A percentile compares a stretch with the other conserved stretches of the same genome.
phyloP scores from a whole-genome alignment of 768 basidiomycete species.

The Lactarius hatsudake region DNA sequence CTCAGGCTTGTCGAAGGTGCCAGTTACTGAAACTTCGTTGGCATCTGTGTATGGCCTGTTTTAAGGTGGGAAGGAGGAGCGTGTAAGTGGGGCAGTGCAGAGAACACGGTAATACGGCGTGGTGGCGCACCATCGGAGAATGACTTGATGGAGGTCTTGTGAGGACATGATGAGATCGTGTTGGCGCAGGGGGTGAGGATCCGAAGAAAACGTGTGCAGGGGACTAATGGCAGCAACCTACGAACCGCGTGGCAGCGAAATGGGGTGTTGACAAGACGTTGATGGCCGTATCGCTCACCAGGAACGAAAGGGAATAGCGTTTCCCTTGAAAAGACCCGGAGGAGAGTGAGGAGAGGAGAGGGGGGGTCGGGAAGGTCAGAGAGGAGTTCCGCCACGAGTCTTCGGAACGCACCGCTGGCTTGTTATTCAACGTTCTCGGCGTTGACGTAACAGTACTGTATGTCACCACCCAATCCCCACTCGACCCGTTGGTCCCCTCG shows the following conservation, averaged over 20 bases:
- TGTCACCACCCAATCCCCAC: not conserved
- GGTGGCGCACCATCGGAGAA: constrained; percentile 22
- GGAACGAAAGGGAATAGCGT: not conserved
- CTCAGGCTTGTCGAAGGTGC: constrained; percentile 26
- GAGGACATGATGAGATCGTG: constrained; percentile 18
- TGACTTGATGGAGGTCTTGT: constrained; percentile 23
- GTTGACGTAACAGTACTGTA: constrained; percentile 20
- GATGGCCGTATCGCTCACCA: constrained; percentile 5
- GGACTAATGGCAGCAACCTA: not conserved
- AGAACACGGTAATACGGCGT: constrained; percentile 18
- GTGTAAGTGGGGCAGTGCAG: not conserved
- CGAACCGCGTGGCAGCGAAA: constrained; percentile 7
- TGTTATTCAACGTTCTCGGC: not conserved
- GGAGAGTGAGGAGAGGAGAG: not conserved
- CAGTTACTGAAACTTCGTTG: constrained; percentile 27
- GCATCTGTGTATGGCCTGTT: constrained; percentile 27
- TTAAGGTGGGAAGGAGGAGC: constrained; percentile 1
- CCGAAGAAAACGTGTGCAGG: constrained; percentile 10
- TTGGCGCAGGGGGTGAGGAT: not conserved
- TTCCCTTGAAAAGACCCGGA: not conserved
- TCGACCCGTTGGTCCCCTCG: not conserved
- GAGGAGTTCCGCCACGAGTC: not conserved
- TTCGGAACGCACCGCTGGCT: not conserved
- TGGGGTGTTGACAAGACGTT: not conserved
- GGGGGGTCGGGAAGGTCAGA: not conserved